Evolutionary conservation across 495 filamentous ascomycete species (phyloP).

Genomic region (Hypoxylon lenormandii): DNA sequence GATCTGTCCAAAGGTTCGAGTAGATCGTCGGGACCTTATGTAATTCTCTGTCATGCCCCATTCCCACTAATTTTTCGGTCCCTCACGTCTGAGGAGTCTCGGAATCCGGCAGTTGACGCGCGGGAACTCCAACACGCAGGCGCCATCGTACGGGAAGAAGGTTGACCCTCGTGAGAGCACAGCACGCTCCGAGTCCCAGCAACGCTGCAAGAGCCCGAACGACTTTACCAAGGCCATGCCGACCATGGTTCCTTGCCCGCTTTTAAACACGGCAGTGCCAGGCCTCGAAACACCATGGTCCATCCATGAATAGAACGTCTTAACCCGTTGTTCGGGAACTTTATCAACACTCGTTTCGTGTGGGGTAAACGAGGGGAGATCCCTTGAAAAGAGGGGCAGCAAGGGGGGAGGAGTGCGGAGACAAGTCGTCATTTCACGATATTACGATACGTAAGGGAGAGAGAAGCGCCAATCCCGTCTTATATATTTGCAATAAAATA

Average conservation of each 20-base stretch:
- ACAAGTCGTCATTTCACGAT: slow-evolving; percentile 6
- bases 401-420: slow-evolving; percentile 5
- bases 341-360: slow-evolving; percentile 16
- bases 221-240: neutral
- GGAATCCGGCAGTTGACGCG: slow-evolving; percentile 35
- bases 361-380: slow-evolving; percentile 18
- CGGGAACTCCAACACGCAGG: slow-evolving; percentile 22
- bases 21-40: slow-evolving; percentile 31
- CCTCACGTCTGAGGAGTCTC: slow-evolving; percentile 24
- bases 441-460: neutral
- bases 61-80: slow-evolving; percentile 3
- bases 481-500: slow-evolving; percentile 33
- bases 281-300: neutral
- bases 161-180: slow-evolving; percentile 30
- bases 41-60: slow-evolving; percentile 39
- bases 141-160: slow-evolving; percentile 27
- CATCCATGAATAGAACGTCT: neutral
- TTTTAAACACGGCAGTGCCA: slow-evolving; percentile 4
- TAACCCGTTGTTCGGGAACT: neutral
- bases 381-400: neutral
- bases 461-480: slow-evolving; percentile 21
- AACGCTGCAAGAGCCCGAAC: neutral
- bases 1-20: neutral
- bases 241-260: neutral
- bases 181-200: too few relatives aligned